phyloP scores from a whole-genome alignment of 495 filamentous ascomycete genomes.

The Friedmanniomyces simplex region DNA sequence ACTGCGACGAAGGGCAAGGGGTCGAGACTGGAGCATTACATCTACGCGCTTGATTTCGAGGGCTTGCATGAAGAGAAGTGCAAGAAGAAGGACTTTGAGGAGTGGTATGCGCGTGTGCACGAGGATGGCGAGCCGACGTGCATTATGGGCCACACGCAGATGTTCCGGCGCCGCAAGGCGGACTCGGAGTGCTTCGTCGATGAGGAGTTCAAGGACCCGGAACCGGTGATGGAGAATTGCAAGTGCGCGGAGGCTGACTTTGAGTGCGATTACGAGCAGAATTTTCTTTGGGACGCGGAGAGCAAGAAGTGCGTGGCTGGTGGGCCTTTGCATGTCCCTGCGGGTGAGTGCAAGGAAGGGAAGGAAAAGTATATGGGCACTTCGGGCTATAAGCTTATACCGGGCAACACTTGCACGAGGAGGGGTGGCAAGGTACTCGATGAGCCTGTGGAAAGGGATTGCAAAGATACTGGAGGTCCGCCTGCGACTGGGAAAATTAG shows the following conservation, averaged over 20 bases:
- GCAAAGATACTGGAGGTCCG: constrained; percentile 37
- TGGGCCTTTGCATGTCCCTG: constrained; percentile 39
- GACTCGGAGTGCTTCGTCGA: constrained; percentile 82
- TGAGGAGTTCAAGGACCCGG: constrained; percentile 60
- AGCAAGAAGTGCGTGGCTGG: constrained; percentile 48
- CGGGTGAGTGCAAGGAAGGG: constrained; percentile 54
- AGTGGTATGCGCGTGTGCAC: constrained; percentile 75
- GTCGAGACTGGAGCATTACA: constrained; percentile 38
- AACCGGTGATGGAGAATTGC: constrained; percentile 55
- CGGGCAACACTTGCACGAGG: constrained; percentile 71
- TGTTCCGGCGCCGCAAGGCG: constrained; percentile 67
- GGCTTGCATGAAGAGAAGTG: constrained; percentile 74
- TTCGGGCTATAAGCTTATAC: constrained; percentile 86
- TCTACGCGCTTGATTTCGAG: constrained; percentile 73
- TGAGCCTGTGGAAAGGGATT: constrained; percentile 47
- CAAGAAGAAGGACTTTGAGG: constrained; percentile 67
- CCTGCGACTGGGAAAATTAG: constrained; percentile 52
- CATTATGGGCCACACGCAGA: constrained; percentile 90
- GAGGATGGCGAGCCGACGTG: constrained; percentile 72
- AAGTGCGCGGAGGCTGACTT: constrained; percentile 74
- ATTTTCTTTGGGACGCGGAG: constrained; percentile 60
- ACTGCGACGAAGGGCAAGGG: constrained; percentile 42
- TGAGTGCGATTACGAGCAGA: constrained; percentile 92
- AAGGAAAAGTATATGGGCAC: constrained; percentile 65
- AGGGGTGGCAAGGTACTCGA: constrained; percentile 46